Evolutionary conservation across 257 asterid genomes (phyloP), one percentile per base, ranked within the genome.

Genomic region (Eucommia ulmoides): DNA sequence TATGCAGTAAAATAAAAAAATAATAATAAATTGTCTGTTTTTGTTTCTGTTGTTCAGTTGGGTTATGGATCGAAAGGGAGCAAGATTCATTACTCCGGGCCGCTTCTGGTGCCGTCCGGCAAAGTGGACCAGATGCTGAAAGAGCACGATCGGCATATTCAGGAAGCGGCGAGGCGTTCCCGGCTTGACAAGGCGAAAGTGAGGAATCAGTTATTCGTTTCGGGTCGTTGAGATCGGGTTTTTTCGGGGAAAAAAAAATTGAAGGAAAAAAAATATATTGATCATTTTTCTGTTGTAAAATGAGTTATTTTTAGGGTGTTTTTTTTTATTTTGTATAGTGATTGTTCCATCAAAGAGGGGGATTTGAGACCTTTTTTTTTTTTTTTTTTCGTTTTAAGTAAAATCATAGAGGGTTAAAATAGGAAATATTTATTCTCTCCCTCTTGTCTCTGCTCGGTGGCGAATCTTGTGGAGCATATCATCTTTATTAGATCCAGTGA

Each of bases 11-110:
- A 38, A 38, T 3, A 2, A 3, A 4, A 38, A 38, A 38, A 4
- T 3, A 38, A 3, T 38, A 38, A 3, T 16, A 2, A 2, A 15
- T 42, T 42, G 9, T 6, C 6, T 42, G 48, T 50, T 60, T 12
- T 49, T 33, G 23, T 9, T 29, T 50, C 5, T 38, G 2, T 25
- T 47, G 59, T 47, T 64, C 24, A 85, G 94, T 54, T 73, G 60
- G 93, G 92, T 8, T 74, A 73, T 60, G 94, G 93, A 45, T 77
- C 94, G 26, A 85, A 73, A 58, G 88, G 86, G 53, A 86, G 70
- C 67, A 86, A 75, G 52, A 83, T 91, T 16, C 94, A 91, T 75
- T 91, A 82, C 77, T 91, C 98, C 0, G 98, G 98, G 19, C 96
- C 98, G 0, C 54, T 91, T 53, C 68, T 83, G 24, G 96, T 74